Percentiles rank a stretch among this genome's conserved stretches.
Conservation (phyloP, 768 basidiomycete genomes). For the Russula vinacea region DNA sequence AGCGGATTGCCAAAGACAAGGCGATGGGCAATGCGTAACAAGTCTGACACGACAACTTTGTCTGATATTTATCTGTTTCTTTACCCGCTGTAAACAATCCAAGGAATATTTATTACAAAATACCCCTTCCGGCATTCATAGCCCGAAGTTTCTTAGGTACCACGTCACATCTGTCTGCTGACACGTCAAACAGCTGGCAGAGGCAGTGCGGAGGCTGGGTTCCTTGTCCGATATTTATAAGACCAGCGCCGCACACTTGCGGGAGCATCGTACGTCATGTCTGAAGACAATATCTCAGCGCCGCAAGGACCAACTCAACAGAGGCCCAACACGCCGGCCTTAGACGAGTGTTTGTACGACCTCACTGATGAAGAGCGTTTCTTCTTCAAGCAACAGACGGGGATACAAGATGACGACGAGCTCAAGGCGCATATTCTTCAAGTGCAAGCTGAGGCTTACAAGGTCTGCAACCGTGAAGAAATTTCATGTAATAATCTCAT, state of each 20-base stretch:
- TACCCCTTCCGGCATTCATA: background rate
- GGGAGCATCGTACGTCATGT: background rate
- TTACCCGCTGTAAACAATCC: background rate
- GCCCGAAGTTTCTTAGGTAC: background rate
- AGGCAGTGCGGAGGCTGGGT: background rate
- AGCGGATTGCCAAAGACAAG: slow-evolving; percentile 52
- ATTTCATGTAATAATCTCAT: background rate
- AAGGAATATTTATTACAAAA: background rate
- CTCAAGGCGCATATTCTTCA: slow-evolving; percentile 36
- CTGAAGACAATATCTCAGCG: background rate
- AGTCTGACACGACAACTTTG: background rate
- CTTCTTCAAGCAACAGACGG: slow-evolving; percentile 33
- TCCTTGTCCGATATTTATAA: background rate
- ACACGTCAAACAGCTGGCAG: background rate
- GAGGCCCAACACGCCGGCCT: background rate
- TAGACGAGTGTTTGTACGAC: slow-evolving; percentile 11
- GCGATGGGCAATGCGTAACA: slow-evolving; percentile 22
- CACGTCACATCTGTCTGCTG: background rate
- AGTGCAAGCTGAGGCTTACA: slow-evolving; percentile 36
- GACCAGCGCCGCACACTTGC: background rate
- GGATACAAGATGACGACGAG: slow-evolving; percentile 36
- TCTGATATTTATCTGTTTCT: background rate
- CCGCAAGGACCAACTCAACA: background rate
- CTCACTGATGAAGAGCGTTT: slow-evolving; percentile 26
- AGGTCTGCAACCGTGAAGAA: slow-evolving; percentile 28